These are phyloP conservation scores for Coemansia sp. DNA, from an alignment of 371 early-diverging fungal species.

Conservation along the genomic window DNA sequence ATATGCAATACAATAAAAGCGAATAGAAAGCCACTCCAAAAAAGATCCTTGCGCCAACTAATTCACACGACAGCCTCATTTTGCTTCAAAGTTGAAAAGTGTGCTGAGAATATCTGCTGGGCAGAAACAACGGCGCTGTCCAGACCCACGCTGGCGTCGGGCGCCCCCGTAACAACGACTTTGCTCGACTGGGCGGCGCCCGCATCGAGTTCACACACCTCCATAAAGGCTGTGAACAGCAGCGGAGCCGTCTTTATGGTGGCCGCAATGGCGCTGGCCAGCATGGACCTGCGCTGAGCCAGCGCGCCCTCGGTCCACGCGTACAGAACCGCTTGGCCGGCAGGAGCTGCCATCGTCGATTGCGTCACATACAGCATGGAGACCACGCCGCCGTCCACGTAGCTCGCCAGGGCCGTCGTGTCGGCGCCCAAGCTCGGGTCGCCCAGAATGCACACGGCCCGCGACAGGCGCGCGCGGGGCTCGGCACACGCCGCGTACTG, in stretches of 20 bases:
- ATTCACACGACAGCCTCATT: too few relatives aligned
- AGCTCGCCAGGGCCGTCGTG: conserved; percentile 22
- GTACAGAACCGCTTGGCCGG: conserved; percentile 28
- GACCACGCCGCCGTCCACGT: conserved; percentile 13
- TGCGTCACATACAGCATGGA: conserved; percentile 30
- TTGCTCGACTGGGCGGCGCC: background rate
- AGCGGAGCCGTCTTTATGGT: background rate
- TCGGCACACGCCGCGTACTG: conserved; percentile 6
- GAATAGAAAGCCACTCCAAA: too few relatives aligned
- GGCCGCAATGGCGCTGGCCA: conserved; percentile 10
- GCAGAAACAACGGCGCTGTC: conserved; percentile 17
- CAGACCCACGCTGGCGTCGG: conserved; percentile 18
- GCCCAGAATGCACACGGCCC: conserved; percentile 33
- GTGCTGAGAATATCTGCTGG: background rate
- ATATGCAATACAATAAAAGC: too few relatives aligned
- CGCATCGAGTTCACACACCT: conserved; percentile 5
- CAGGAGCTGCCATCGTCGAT: conserved; percentile 25
- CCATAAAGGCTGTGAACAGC: conserved; percentile 21
- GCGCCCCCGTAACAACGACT: conserved; percentile 2
- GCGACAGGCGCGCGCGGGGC: conserved; percentile 11
- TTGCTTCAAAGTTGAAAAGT: background rate
- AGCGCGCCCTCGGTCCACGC: conserved; percentile 31
- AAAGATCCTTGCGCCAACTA: too few relatives aligned
- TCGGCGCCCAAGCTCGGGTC: conserved; percentile 31
- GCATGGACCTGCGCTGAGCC: conserved; percentile 3